Evolutionary conservation across 2,329 filamentous ascomycete species (phyloP), one percentile per base, ranked within the genome.

Genomic region (Rhytidhysteron rufulum): DNA sequence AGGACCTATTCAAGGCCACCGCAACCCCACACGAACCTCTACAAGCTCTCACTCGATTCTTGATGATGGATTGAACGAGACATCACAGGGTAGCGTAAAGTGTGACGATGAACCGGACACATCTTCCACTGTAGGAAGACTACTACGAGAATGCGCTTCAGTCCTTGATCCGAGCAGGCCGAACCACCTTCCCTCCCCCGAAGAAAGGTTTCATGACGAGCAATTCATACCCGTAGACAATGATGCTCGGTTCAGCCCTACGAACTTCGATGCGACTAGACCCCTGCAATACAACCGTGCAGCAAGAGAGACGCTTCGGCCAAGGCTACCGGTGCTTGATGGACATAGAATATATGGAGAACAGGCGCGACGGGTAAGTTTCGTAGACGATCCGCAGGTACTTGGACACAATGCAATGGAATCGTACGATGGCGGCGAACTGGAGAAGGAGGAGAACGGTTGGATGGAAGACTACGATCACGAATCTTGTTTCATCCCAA

Each of bases 111-210:
- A 47, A 6, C 39, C 44, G 30, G 41, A 45, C 17, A 43, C 35
- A 4, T 58, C 57, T 5, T 58, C 55, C 16, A 54, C 55, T 22
- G 44, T 60, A 9, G 49, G 43, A 17, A 50, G 36, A 34, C 43
- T 58, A 11, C 40, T 63, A 38, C 51, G 52, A 40, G 41, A 56
- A 24, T 62, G 57, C 40, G 51, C 59, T 20, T 39, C 54, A 15
- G 45, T 43, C 1, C 49, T 55, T 32, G 29, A 20, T 24, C 37
- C 24, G 24, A 27, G 13, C 24, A 27, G 8, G 8, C 7, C 24
- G 7, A 13, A 27, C 7, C 8, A 27, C 13, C 8, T 8, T 7
- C 24, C 8, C 24, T 27, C 24, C 13, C 24, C 8, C 24, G 13
- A 7, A 13, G 24, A 27, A 27, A 27, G 13, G 8, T 7, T 27